A percentile compares a stretch with the other conserved stretches of the same genome.
Evolutionary conservation across 164 flowering plant species (phyloP).

Genomic region (Warburgia ugandensis): DNA sequence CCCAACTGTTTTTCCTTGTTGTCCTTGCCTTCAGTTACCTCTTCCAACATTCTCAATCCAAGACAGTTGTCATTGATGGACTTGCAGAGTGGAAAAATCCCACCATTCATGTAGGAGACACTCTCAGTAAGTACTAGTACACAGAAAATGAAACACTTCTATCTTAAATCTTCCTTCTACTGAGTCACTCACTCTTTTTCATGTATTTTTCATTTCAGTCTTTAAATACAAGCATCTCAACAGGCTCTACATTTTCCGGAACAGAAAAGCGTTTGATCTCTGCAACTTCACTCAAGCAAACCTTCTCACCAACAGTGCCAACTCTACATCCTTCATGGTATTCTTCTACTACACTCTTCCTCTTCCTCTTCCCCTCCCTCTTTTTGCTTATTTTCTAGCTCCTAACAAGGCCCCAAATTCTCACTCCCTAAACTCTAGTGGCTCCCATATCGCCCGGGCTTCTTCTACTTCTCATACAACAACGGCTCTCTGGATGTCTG

Average conservation of each 20-base stretch:
- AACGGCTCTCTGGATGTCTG: constrained; percentile 43
- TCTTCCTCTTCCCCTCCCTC: background rate
- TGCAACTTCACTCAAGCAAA: constrained; percentile 84
- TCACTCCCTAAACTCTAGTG: constrained; percentile 33
- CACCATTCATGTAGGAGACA: constrained; percentile 60
- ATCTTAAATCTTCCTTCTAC: background rate
- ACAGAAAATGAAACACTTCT: background rate
- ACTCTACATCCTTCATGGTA: constrained; percentile 62
- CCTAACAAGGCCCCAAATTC: too few relatives aligned
- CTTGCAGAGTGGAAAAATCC: constrained; percentile 62
- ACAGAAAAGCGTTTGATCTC: constrained; percentile 46
- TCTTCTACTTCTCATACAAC: constrained; percentile 80
- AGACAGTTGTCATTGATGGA: constrained; percentile 65
- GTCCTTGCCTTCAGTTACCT: constrained; percentile 16
- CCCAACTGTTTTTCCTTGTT: constrained; percentile 14
- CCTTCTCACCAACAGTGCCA: constrained; percentile 44
- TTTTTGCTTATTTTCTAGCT: constrained; percentile 1
- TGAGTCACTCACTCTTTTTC: background rate
- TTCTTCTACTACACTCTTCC: constrained; percentile 5
- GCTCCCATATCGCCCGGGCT: constrained; percentile 72
- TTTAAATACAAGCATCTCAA: constrained; percentile 52
- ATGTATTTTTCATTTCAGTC: constrained; percentile 29
- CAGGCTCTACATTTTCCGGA: constrained; percentile 77
- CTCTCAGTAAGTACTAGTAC: constrained; percentile 46
- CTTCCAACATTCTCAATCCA: constrained; percentile 27